phyloP scores from a whole-genome alignment of 305 asterid genomes.

The Stenogyne calaminthoides region DNA sequence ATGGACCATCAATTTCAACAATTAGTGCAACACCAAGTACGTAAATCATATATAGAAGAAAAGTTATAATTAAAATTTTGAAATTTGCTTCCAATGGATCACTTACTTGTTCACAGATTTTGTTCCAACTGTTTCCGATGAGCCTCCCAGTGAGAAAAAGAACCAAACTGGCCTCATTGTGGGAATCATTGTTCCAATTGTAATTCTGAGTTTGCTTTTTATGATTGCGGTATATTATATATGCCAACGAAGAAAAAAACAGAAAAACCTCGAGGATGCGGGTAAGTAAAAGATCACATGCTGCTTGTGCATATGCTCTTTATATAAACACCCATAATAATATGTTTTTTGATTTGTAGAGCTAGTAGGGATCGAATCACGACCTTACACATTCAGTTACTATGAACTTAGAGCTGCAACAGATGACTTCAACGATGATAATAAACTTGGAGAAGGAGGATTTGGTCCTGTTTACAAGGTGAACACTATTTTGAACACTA shows the following conservation, averaged over 20 bases:
- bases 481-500: no score
- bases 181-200: constrained; percentile 58
- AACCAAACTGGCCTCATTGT: constrained; percentile 59
- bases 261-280: constrained; percentile 49
- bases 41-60: constrained; percentile 7
- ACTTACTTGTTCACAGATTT: constrained; percentile 60
- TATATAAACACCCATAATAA: no score
- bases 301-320: no score
- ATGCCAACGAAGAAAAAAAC: constrained; percentile 42
- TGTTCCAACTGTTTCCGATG: constrained; percentile 50
- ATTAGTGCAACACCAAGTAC: constrained; percentile 66
- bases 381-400: no score
- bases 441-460: no score
- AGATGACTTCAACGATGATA: no score
- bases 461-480: no score
- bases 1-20: constrained; percentile 74
- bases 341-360: no score
- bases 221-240: constrained; percentile 40
- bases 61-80: neutral
- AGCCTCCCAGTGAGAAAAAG: constrained; percentile 50
- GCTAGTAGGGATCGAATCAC: no score
- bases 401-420: no score
- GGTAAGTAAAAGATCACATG: no score
- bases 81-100: neutral
- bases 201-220: constrained; percentile 43